These are phyloP conservation scores for Petunia hybrid DNA, from an alignment of 305 asterid genomes.

Conservation along the genomic window DNA sequence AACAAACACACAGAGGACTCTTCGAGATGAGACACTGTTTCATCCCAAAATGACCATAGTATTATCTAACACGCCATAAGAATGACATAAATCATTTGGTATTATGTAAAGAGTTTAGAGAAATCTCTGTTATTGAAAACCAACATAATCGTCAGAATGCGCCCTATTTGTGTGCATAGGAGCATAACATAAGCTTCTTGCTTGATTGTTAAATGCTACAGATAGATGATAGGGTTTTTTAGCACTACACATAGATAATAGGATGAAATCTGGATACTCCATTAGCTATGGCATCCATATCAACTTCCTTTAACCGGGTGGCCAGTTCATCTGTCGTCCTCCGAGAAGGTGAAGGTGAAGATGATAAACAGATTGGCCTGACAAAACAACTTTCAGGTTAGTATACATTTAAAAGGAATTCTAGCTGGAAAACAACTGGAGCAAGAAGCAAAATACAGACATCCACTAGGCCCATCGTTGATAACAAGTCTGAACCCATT, in stretches of 20 bases:
- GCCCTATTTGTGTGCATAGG: background rate
- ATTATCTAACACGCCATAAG: background rate
- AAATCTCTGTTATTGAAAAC: background rate
- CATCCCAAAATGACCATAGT: background rate
- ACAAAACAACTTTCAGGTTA: constrained; percentile 32
- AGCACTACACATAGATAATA: background rate
- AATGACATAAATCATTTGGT: background rate
- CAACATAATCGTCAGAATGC: background rate
- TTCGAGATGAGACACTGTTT: background rate
- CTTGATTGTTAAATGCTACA: background rate
- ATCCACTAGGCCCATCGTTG: constrained; percentile 83
- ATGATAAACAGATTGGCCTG: constrained; percentile 91
- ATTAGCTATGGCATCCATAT: background rate
- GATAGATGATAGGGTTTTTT: background rate
- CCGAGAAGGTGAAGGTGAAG: constrained; percentile 91
- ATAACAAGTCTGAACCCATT: constrained; percentile 84
- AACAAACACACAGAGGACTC: no score
- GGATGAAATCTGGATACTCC: background rate
- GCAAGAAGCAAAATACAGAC: constrained; percentile 44
- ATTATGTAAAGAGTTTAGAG: background rate
- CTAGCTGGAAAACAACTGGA: constrained; percentile 15
- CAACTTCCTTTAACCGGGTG: constrained; percentile 68
- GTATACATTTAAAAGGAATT: background rate
- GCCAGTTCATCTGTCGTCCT: constrained; percentile 97
- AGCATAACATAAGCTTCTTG: background rate